A percentile compares a stretch with the other conserved stretches of the same genome.
Conservation (phyloP, 108 stramenopile species). For the Cyclotella cryptica region DNA sequence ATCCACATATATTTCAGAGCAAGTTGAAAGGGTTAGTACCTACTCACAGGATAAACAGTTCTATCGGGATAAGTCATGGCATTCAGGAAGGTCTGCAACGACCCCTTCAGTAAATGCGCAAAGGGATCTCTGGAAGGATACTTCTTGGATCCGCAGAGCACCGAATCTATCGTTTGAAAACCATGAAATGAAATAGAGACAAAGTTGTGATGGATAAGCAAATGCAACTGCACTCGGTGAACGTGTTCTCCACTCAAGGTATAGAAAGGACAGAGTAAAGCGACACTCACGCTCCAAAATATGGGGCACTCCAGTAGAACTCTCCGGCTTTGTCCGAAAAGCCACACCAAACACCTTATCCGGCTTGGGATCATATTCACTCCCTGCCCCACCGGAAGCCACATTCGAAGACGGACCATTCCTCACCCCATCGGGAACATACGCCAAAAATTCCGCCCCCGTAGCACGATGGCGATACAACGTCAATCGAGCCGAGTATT, state of each 20-base stretch:
- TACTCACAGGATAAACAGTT: conserved; percentile 87
- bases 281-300: conserved; percentile 81
- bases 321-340: conserved; percentile 89
- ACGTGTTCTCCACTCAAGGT: background rate
- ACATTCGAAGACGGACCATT: background rate
- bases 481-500: conserved; percentile 39
- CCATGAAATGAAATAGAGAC: background rate
- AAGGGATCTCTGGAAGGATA: conserved; percentile 95
- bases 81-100: conserved; percentile 93
- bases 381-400: conserved; percentile 1
- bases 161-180: conserved; percentile 61
- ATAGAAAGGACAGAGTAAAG: background rate
- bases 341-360: conserved; percentile 96
- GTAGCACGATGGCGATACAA: conserved; percentile 81
- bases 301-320: conserved; percentile 89
- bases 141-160: conserved; percentile 89
- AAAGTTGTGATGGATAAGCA: background rate
- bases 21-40: background rate
- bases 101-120: conserved; percentile 89
- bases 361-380: conserved; percentile 60
- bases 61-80: conserved; percentile 95
- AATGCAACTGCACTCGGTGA: too few species aligned
- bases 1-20: too few species aligned
- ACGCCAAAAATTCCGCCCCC: conserved; percentile 76
- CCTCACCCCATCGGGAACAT: conserved; percentile 58